Percentiles rank a stretch among this genome's conserved stretches.
phyloP scores from a whole-genome alignment of 768 basidiomycete genomes.

The Amyloporia xantha region DNA sequence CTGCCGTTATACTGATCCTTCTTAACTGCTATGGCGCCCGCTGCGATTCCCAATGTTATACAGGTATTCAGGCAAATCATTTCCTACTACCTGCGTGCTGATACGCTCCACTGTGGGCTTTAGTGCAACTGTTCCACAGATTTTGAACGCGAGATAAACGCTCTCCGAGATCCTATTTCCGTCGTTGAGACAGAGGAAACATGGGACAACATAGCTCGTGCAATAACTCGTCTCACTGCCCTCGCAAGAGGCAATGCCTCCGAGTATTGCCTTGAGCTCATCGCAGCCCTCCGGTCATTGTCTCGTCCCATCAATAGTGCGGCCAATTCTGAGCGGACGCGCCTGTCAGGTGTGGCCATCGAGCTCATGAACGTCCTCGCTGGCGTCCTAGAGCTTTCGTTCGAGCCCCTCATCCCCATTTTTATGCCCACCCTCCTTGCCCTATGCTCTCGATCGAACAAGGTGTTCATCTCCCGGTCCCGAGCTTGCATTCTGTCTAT shows the following conservation, averaged over 20 bases:
- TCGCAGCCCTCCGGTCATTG: conserved; percentile 42
- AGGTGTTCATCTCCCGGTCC: conserved; percentile 66
- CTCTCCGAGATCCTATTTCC: conserved; percentile 32
- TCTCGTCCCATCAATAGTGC: conserved; percentile 50
- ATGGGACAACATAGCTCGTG: conserved; percentile 63
- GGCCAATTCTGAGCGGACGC: conserved; percentile 67
- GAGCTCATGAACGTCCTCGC: conserved; percentile 55
- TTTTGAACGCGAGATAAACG: neutral
- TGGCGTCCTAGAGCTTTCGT: conserved; percentile 47
- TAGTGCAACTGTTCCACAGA: neutral
- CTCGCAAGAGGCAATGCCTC: conserved; percentile 48
- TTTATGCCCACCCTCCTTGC: conserved; percentile 64
- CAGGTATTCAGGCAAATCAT: neutral
- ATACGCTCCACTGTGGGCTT: no score
- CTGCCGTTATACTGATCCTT: no score
- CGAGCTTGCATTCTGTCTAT: conserved; percentile 51
- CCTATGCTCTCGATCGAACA: conserved; percentile 70
- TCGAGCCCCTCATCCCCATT: conserved; percentile 60
- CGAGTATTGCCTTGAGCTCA: conserved; percentile 45
- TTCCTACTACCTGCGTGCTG: neutral
- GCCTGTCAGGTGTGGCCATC: conserved; percentile 61
- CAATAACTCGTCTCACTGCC: conserved; percentile 38
- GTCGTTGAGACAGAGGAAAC: conserved; percentile 69
- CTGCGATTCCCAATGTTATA: neutral
- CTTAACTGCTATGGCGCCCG: no score